These are phyloP conservation scores for Plasmopara muralis DNA, from an alignment of 352 stramenopile species.

Conservation along the genomic window DNA sequence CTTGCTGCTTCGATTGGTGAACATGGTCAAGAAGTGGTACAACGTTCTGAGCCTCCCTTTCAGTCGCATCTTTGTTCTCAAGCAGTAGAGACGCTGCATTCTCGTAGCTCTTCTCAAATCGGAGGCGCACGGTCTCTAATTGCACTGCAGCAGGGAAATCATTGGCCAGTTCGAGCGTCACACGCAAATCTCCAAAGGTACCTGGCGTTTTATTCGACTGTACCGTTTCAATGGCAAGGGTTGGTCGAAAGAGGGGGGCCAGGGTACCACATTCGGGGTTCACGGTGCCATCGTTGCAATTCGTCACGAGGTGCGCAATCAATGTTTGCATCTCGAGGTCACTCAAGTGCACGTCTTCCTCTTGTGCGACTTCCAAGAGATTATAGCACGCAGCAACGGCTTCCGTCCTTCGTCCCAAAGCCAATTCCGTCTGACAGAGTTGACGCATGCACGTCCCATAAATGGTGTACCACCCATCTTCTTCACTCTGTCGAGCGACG, in stretches of 20 bases:
- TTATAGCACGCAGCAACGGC: conserved; percentile 55
- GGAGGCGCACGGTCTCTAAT: conserved; percentile 44
- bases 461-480: conserved; percentile 72
- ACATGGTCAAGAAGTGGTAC: too few species aligned
- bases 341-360: conserved; percentile 39
- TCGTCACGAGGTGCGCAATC: conserved; percentile 41
- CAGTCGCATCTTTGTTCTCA: too few species aligned
- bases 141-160: conserved; percentile 52
- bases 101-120: conserved; percentile 20
- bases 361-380: conserved; percentile 47
- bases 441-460: conserved; percentile 41
- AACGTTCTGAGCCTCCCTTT: too few species aligned
- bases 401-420: conserved; percentile 43
- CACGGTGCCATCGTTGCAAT: conserved; percentile 15
- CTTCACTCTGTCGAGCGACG: conserved; percentile 58
- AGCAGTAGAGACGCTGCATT: too few species aligned
- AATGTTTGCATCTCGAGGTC: conserved; percentile 43
- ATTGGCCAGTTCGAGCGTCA: conserved; percentile 48
- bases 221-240: conserved; percentile 47
- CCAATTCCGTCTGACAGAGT: conserved; percentile 55
- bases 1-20: not conserved
- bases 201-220: conserved; percentile 35
- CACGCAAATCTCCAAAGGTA: conserved; percentile 50
- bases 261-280: not conserved
- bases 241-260: conserved; percentile 34